These are phyloP conservation scores for Calonectria naviculata DNA, from an alignment of 2,329 filamentous ascomycete genomes.

Conservation along the genomic window DNA sequence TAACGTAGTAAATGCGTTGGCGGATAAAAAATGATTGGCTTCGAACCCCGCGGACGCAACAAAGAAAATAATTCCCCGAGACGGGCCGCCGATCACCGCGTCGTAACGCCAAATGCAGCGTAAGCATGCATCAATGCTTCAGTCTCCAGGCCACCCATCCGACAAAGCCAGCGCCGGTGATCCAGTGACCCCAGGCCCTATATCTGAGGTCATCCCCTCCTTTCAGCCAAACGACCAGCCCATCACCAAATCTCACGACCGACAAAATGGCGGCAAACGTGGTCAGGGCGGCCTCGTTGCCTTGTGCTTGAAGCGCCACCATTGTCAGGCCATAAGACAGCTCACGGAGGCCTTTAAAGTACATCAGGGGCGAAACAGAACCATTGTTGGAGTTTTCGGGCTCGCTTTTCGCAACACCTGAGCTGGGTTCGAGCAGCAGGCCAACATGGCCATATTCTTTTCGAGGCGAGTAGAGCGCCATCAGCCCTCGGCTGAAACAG, in stretches of 20 bases:
- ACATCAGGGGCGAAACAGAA: conserved; percentile 46
- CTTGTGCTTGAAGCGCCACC: conserved; percentile 43
- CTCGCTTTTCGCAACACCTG: background rate
- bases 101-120: too few species aligned
- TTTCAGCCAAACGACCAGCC: conserved; percentile 45
- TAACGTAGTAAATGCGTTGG: too few species aligned
- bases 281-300: conserved; percentile 41
- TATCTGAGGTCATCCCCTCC: conserved; percentile 37
- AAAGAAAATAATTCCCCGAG: too few species aligned
- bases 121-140: too few species aligned
- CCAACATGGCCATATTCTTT: conserved; percentile 40
- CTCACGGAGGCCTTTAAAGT: conserved; percentile 49
- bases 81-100: too few species aligned
- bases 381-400: background rate
- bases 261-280: conserved; percentile 42
- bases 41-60: too few species aligned
- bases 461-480: conserved; percentile 35
- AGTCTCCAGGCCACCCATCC: conserved; percentile 31
- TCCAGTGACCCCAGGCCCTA: conserved; percentile 41
- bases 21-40: too few species aligned
- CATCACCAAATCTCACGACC: conserved; percentile 45
- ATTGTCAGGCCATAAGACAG: conserved; percentile 44
- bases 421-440: conserved; percentile 29
- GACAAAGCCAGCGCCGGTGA: conserved; percentile 36
- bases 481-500: conserved; percentile 38